These are phyloP conservation scores for Pleurotus citrinopileatus DNA, from an alignment of 768 basidiomycete species.

Conservation along the genomic window DNA sequence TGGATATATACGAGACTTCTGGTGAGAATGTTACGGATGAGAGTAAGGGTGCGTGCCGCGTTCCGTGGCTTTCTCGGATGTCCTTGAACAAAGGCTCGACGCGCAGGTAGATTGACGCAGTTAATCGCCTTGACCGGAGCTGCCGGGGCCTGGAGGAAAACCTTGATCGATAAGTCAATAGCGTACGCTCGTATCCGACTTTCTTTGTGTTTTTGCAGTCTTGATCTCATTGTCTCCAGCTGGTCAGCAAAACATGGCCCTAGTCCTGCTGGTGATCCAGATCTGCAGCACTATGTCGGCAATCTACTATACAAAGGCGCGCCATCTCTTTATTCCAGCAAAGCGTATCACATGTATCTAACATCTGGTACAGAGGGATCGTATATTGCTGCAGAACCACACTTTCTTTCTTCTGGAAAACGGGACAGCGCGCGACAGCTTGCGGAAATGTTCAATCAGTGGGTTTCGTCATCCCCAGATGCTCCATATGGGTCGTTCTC, in stretches of 20 bases:
- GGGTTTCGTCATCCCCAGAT: slow-evolving; percentile 46
- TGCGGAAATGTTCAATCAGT: slow-evolving; percentile 84
- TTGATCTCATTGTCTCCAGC: slow-evolving; percentile 37
- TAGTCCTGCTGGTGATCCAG: slow-evolving; percentile 87
- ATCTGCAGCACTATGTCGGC: slow-evolving; percentile 87
- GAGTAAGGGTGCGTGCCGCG: slow-evolving; percentile 64
- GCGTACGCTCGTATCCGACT: slow-evolving; percentile 55
- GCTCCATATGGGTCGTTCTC: slow-evolving; percentile 71
- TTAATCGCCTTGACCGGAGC: slow-evolving; percentile 84
- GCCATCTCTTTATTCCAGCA: slow-evolving; percentile 6
- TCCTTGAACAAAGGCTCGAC: too few species aligned
- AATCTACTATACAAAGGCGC: slow-evolving; percentile 83
- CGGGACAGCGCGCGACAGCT: slow-evolving; percentile 86
- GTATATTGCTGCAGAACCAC: slow-evolving; percentile 74
- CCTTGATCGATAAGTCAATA: slow-evolving; percentile 79
- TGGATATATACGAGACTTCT: slow-evolving; percentile 81
- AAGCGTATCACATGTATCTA: not conserved
- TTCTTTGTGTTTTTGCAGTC: slow-evolving; percentile 7
- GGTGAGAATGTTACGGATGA: slow-evolving; percentile 73
- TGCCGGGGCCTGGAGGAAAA: slow-evolving; percentile 86
- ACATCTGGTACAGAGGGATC: slow-evolving; percentile 53
- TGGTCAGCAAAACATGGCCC: slow-evolving; percentile 81
- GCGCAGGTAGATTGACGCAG: slow-evolving; percentile 88
- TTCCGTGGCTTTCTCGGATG: too few species aligned
- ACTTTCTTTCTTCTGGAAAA: slow-evolving; percentile 83